Base-by-base conservation (phyloP, 148 eudicot genomes). In the Heliosperma pusillum region DNA sequence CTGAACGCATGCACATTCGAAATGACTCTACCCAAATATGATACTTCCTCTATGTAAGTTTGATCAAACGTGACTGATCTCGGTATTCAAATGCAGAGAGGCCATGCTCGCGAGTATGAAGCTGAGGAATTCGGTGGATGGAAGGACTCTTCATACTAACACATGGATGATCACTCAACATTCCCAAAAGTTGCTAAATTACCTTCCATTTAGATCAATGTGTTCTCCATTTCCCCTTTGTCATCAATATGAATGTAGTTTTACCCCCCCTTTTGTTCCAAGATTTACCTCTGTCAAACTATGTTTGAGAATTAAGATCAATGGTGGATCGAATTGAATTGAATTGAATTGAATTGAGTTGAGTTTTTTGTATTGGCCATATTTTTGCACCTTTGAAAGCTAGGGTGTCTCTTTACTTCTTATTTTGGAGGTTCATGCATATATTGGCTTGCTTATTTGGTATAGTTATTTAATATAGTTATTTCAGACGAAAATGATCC, bases 111-210 rank as follows among this genome's bases (percentile, higher is more conserved):
- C 29, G 89, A 20, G 60, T 69, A 58, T 47, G 77, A 73, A 19
- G 86, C 64, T 21, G 91, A 83, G 80, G 83, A 84, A 79, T 44
- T 72, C 53, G 93, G 97, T 47, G 95, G 97, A 74, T 92, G 95
- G 95, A 87, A 78, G 74, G 66, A 86, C 66, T 92, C 97, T 76
- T 83, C 65, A 74, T 60, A 22, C 36, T 50, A 70, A 69, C 3
- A 25, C 58, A 76, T 13, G 66, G 47, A 30, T 77, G 17, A 36
- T 68, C 29, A 68, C 42, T 22, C 53, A 68, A 42, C 71, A 44
- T 68, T 6, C 55, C n/a, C 69, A 33, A 24, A 65, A 65, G 69
- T 19, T 3, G 69, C 24, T 36, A 8, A 17, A 33, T 66, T n/a
- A 66, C 24, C 69, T 21, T 44, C 11, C 42, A 0, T 66, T 40